Percentiles rank a stretch among this genome's conserved stretches.
These are phyloP conservation scores for Trichoderma brevicompactum DNA, from an alignment of 2,329 filamentous ascomycete genomes.

Conservation along the genomic window DNA sequence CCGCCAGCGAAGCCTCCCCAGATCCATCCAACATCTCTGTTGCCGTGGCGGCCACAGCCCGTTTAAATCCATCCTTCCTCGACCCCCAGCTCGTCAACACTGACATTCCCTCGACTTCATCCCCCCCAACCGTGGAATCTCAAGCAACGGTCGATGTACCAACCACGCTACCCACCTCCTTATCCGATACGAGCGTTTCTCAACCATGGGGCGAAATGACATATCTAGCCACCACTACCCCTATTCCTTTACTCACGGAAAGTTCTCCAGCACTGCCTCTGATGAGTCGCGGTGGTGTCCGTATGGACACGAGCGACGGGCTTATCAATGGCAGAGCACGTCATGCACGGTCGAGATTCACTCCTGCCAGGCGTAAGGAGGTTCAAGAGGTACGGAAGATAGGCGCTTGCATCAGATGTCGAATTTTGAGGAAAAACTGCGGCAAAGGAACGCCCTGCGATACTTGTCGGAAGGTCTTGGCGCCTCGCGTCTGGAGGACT, in stretches of 20 bases:
- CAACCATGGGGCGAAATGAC: slow-evolving; percentile 61
- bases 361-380: slow-evolving; percentile 62
- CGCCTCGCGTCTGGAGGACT: slow-evolving; percentile 67
- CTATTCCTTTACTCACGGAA: slow-evolving; percentile 41
- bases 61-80: slow-evolving; percentile 58
- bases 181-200: slow-evolving; percentile 35
- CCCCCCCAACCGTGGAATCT: slow-evolving; percentile 37
- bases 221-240: slow-evolving; percentile 48
- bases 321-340: slow-evolving; percentile 53
- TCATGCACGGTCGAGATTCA: slow-evolving; percentile 62
- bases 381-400: slow-evolving; percentile 68
- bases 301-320: slow-evolving; percentile 54
- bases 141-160: slow-evolving; percentile 20
- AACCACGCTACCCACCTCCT: slow-evolving; percentile 27
- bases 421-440: slow-evolving; percentile 69
- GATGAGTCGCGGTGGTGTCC: slow-evolving; percentile 53
- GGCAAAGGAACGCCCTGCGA: slow-evolving; percentile 66
- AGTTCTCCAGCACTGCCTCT: slow-evolving; percentile 41
- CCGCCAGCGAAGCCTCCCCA: slow-evolving; percentile 43
- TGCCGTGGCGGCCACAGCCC: slow-evolving; percentile 60
- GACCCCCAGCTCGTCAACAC: slow-evolving; percentile 54
- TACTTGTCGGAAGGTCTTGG: slow-evolving; percentile 66
- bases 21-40: slow-evolving; percentile 58
- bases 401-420: slow-evolving; percentile 68
- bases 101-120: slow-evolving; percentile 39